Percentiles rank a stretch among this genome's conserved stretches.
Conservation (phyloP, 2,329 filamentous ascomycete species). For the Talaromyces sp. region DNA sequence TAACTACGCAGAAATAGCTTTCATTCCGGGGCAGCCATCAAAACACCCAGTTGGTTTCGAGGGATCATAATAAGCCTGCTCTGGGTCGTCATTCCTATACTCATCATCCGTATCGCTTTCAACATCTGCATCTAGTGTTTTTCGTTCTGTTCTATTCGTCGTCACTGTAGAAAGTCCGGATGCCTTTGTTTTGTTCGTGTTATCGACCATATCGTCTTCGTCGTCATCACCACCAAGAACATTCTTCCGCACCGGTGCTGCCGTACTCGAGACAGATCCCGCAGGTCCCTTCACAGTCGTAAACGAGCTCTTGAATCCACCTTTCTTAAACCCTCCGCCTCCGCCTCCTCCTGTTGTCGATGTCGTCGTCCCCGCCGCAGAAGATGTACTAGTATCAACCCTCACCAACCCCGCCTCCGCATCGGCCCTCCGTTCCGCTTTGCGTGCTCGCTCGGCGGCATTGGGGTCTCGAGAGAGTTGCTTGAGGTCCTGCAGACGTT, state of each 20-base stretch:
- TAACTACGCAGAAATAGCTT: conserved; percentile 17
- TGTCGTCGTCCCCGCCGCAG: neutral
- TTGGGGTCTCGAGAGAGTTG: conserved; percentile 44
- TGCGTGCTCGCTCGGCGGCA: conserved; percentile 42
- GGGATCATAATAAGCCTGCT: conserved; percentile 52
- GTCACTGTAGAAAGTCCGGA: neutral
- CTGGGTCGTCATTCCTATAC: conserved; percentile 45
- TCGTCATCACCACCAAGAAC: conserved; percentile 42
- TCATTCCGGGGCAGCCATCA: conserved; percentile 33
- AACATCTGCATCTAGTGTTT: conserved; percentile 43
- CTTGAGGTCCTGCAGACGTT: conserved; percentile 53
- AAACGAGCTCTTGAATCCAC: conserved; percentile 77
- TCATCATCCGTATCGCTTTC: conserved; percentile 70
- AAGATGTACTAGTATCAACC: conserved; percentile 24
- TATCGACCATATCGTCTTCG: conserved; percentile 24
- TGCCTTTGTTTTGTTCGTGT: conserved; percentile 4
- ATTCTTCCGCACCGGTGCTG: conserved; percentile 37
- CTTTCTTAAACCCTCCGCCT: conserved; percentile 65
- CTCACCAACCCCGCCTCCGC: conserved; percentile 41
- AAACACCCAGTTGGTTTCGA: conserved; percentile 51
- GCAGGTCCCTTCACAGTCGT: conserved; percentile 49
- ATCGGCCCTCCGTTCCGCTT: conserved; percentile 43
- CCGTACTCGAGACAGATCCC: conserved; percentile 22
- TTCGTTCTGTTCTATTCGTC: neutral
- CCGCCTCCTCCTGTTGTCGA: conserved; percentile 28